These are phyloP conservation scores for Cucumis variabilis DNA, from an alignment of 331 rosid species.

Conservation along the genomic window DNA sequence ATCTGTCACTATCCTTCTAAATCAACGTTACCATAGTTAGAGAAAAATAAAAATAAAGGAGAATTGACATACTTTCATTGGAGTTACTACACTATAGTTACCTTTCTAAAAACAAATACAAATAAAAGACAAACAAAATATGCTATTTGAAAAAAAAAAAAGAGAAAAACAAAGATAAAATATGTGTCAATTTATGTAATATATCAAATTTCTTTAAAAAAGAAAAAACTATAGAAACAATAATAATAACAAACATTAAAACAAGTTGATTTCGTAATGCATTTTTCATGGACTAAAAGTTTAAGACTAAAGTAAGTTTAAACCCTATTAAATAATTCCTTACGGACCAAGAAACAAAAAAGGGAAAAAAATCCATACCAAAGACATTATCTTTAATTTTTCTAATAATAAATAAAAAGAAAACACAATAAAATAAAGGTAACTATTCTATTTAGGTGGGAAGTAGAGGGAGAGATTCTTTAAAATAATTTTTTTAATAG, in stretches of 20 bases:
- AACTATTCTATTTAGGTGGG: neutral
- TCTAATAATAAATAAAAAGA: neutral
- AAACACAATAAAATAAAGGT: slow-evolving; percentile 9
- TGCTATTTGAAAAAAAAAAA: too few relatives aligned
- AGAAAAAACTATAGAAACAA: too few relatives aligned
- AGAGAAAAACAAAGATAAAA: too few relatives aligned
- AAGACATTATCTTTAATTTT: slow-evolving; percentile 3
- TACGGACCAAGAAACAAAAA: neutral
- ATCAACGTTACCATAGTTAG: too few relatives aligned
- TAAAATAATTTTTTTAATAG: neutral
- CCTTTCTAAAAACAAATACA: too few relatives aligned
- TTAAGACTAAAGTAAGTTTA: neutral
- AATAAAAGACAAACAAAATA: too few relatives aligned
- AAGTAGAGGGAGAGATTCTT: neutral
- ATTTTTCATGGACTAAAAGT: neutral
- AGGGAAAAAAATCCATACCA: neutral
- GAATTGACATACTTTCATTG: too few relatives aligned
- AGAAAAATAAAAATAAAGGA: too few relatives aligned
- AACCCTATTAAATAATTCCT: neutral
- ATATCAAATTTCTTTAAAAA: too few relatives aligned
- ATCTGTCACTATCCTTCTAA: too few relatives aligned
- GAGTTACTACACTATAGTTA: too few relatives aligned
- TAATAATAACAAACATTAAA: neutral
- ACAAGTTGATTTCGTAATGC: neutral
- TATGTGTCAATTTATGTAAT: too few relatives aligned